Base-by-base conservation (phyloP, 495 filamentous ascomycete species). In the Daldinia grandis region DNA sequence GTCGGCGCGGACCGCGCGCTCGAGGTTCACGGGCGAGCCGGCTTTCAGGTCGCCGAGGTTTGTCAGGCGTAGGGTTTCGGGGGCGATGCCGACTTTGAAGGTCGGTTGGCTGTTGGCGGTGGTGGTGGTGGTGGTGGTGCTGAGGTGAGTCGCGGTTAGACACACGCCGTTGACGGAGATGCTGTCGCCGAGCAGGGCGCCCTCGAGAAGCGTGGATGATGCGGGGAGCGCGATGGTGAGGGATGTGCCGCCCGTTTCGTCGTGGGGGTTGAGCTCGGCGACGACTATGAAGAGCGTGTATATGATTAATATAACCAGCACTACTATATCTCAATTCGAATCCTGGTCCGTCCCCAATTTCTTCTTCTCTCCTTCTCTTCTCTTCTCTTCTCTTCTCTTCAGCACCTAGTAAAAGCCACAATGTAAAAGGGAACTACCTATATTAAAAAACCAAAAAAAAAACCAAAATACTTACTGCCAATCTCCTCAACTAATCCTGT, bases 401-500 rank as follows among this genome's bases (percentile, higher is more conserved):
- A 8, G 0, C 6, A 3, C 6, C 0, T 12, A 10, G 1, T 21
- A 5, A 47, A 47, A 47, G 35, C 9, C 35, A 2, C 12, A 37
- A 12, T n/a, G n/a, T n/a, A n/a, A n/a, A n/a, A n/a, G n/a, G n/a
- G n/a, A n/a, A n/a, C n/a, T n/a, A n/a, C n/a, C n/a, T 37, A 37
- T 10, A 9, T 10, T 12, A 5, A 37, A 2, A 35, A 35, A 35
- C 31, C 7, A 35, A 35, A 35, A 35, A 35, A 35, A 35, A 2
- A 35, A 35, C 7, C 7, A 35, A 77, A 76, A 35, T 59, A 35
- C 87, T 81, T 81, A 96, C 96, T 93, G 79, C 96, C 96, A 50
- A 98, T 92, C 54, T 88, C 91, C 83, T 99, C 96, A 42, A 99
- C 93, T 66, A 99, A 92, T 66, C 95, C 95, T 56, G 95, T 99